Percentiles rank a stretch among this genome's conserved stretches.
These are phyloP conservation scores for Termitomyces sp. DNA, from an alignment of 768 basidiomycete genomes.

Conservation along the genomic window DNA sequence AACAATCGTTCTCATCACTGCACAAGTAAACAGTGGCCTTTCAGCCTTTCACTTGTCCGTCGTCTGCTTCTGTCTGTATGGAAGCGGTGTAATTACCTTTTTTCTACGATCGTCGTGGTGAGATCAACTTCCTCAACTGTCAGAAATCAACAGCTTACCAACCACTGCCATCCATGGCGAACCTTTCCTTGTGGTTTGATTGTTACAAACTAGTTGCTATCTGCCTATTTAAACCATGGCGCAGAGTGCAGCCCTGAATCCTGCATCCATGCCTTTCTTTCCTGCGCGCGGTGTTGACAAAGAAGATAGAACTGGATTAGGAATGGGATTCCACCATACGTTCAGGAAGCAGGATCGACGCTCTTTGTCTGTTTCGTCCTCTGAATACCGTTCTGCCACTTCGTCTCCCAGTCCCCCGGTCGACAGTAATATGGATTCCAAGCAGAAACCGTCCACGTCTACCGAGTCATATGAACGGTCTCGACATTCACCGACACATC, in stretches of 20 bases:
- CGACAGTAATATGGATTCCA: conserved; percentile 31
- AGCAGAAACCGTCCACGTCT: conserved; percentile 34
- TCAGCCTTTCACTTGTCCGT: conserved; percentile 5
- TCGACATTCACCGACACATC: conserved; percentile 46
- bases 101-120: conserved; percentile 25
- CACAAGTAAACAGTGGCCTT: conserved; percentile 10
- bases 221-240: conserved; percentile 50
- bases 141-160: conserved; percentile 29
- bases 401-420: conserved; percentile 68
- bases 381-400: conserved; percentile 63
- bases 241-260: conserved; percentile 75
- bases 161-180: conserved; percentile 29
- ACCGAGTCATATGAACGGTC: conserved; percentile 33
- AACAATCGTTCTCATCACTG: conserved; percentile 4
- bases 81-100: conserved; percentile 34
- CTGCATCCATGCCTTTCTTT: conserved; percentile 83
- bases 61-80: conserved; percentile 33
- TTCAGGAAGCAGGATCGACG: conserved; percentile 45
- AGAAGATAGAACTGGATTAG: conserved; percentile 42
- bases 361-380: conserved; percentile 56
- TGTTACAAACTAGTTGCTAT: conserved; percentile 35
- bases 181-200: conserved; percentile 32
- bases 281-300: conserved; percentile 65
- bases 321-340: conserved; percentile 42
- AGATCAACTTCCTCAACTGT: conserved; percentile 20